Percentiles rank a stretch among this genome's conserved stretches.
Evolutionary conservation across 345 rosid genomes (phyloP).

Genomic region (Cardiospermum halicacabum): DNA sequence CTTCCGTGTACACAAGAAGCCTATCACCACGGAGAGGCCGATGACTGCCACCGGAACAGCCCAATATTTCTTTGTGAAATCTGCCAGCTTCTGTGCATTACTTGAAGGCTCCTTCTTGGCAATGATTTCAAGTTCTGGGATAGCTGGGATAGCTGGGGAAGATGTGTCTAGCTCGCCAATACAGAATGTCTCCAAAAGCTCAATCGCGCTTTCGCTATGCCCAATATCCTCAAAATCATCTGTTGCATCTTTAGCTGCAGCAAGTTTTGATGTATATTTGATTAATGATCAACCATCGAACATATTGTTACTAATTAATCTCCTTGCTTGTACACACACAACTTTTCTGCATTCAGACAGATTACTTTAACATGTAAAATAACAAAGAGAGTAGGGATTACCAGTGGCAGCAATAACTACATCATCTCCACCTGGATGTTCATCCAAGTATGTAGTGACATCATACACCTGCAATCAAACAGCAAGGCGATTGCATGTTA

Average conservation of each 20-base stretch:
- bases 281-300: slow-evolving; percentile 10
- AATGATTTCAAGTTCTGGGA: slow-evolving; percentile 63
- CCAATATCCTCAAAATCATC: slow-evolving; percentile 91
- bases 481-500: not conserved
- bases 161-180: slow-evolving; percentile 73
- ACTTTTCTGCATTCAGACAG: not conserved
- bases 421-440: slow-evolving; percentile 96
- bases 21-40: slow-evolving; percentile 56
- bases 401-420: slow-evolving; percentile 69
- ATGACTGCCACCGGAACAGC: slow-evolving; percentile 50
- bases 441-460: slow-evolving; percentile 75
- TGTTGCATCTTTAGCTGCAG: slow-evolving; percentile 72
- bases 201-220: slow-evolving; percentile 68
- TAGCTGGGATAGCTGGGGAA: slow-evolving; percentile 24
- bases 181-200: slow-evolving; percentile 55
- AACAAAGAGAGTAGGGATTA: slow-evolving; percentile 19
- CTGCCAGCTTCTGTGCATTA: slow-evolving; percentile 35
- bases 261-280: slow-evolving; percentile 4
- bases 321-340: not conserved
- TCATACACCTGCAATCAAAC: slow-evolving; percentile 59
- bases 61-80: slow-evolving; percentile 67
- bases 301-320: not conserved
- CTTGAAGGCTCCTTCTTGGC: slow-evolving; percentile 33
- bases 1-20: slow-evolving; percentile 56
- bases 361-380: not conserved